Evolutionary conservation across 805 yeast species (phyloP).

Genomic region (Saccharomycopsis fodiens): DNA sequence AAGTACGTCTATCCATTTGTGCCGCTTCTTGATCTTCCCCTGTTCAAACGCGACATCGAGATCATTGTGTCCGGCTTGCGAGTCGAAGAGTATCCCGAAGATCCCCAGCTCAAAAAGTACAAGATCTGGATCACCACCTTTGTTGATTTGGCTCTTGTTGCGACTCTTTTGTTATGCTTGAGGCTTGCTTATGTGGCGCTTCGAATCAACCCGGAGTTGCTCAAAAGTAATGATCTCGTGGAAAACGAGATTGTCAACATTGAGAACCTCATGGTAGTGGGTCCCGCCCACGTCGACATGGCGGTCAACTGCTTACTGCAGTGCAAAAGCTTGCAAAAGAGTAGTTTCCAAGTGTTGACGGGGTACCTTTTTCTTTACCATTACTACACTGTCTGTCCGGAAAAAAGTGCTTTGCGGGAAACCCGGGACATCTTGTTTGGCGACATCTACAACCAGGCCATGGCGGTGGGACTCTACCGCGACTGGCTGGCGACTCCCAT

Average conservation of each 20-base stretch:
- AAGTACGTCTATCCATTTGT: slow-evolving; percentile 15
- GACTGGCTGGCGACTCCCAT: slow-evolving; percentile 9
- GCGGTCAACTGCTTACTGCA: slow-evolving; percentile 14
- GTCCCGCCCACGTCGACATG: slow-evolving; percentile 8
- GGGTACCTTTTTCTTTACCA: slow-evolving; percentile 3
- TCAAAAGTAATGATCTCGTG: neutral
- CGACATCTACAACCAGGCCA: slow-evolving; percentile 6
- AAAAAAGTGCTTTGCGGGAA: slow-evolving; percentile 8
- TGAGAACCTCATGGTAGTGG: slow-evolving; percentile 4
- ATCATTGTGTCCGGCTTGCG: slow-evolving; percentile 10
- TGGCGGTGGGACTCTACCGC: slow-evolving; percentile 8
- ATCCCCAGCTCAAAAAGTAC: neutral
- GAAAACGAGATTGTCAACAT: slow-evolving; percentile 8
- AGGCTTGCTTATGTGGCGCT: slow-evolving; percentile 11
- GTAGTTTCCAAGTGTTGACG: slow-evolving; percentile 6
- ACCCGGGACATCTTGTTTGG: neutral
- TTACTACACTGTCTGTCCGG: slow-evolving; percentile 12
- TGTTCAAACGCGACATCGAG: slow-evolving; percentile 13
- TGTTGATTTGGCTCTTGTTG: slow-evolving; percentile 12
- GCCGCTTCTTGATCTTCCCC: slow-evolving; percentile 8
- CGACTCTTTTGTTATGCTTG: slow-evolving; percentile 10
- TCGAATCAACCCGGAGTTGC: slow-evolving; percentile 9
- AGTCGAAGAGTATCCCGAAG: neutral
- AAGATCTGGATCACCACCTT: slow-evolving; percentile 13
- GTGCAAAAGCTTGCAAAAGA: slow-evolving; percentile 11